Percentiles rank a stretch among this genome's conserved stretches.
phyloP scores from a whole-genome alignment of 345 rosid genomes.

The Bruguiera gymnorhiza region DNA sequence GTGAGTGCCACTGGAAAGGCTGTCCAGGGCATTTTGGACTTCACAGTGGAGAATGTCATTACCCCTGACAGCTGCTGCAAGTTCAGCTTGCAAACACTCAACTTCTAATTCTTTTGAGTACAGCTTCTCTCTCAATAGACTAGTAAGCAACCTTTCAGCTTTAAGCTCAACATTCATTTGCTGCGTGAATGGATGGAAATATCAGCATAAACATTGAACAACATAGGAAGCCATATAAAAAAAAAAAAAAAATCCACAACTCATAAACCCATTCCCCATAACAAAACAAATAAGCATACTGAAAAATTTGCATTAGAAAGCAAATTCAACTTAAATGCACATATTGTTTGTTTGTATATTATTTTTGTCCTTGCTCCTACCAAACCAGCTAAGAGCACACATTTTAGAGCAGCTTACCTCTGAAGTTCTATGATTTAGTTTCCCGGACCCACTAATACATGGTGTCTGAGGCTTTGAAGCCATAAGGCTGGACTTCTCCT shows the following conservation, averaged over 20 bases:
- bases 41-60: slow-evolving; percentile 71
- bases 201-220: slow-evolving; percentile 5
- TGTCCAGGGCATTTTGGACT: slow-evolving; percentile 64
- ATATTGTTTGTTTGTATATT: neutral
- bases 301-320: neutral
- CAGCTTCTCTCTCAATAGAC: slow-evolving; percentile 75
- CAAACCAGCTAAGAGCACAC: neutral
- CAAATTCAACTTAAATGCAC: slow-evolving; percentile 4
- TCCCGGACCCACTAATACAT: slow-evolving; percentile 25
- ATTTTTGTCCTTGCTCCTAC: neutral
- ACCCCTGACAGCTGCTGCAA: slow-evolving; percentile 77
- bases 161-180: slow-evolving; percentile 61
- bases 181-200: slow-evolving; percentile 36
- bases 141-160: slow-evolving; percentile 73
- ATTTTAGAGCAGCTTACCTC: slow-evolving; percentile 51
- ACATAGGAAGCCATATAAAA: neutral
- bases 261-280: neutral
- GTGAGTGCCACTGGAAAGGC: slow-evolving; percentile 57
- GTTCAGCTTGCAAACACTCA: slow-evolving; percentile 83
- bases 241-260: neutral
- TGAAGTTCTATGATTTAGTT: slow-evolving; percentile 39
- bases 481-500: slow-evolving; percentile 52
- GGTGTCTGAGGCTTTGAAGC: slow-evolving; percentile 36
- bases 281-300: neutral
- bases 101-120: slow-evolving; percentile 79